Evolutionary conservation across 164 flowering plant species (phyloP), one percentile per base, ranked within the genome.

Genomic region (Tinospora cordifolia): DNA sequence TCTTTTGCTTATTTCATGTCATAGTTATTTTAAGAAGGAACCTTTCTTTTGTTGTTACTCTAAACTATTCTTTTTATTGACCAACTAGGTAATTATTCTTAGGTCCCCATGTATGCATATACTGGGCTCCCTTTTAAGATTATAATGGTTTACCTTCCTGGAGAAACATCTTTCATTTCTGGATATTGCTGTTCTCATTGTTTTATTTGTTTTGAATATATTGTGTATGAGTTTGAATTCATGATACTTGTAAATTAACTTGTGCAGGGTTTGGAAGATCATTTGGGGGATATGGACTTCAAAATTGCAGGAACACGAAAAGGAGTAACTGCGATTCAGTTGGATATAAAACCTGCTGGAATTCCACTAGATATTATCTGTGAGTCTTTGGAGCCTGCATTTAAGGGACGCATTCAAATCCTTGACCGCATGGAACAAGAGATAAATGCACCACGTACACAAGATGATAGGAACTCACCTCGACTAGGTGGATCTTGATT

Each of bases 291-390:
- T 75, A 94, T 94, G 90, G 99, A 94, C 80, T 94, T 94, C 79
- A 94, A 94, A 81, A 86, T 94, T 84, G 96, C 98, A 39, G 98
- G 99, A 71, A 94, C 98, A 49, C 81, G 92, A 30, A 87, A 87
- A 65, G 97, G 98, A 73, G 64, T 94, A 71, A 92, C 97, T 7
- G 90, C 97, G 36, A 89, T 90, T 81, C 99, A 94, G 83, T 79
- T 94, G 79, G 99, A 94, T 80, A 94, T 94, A 74, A 94, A 94
- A 77, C 99, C 99, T 73, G 96, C 97, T 71, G 99, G 99, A 72
- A 92, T 94, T 71, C 99, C 99, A 59, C 73, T 94, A 38, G 93
- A 92, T 78, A 94, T 94, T 24, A 88, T 94, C 62, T 94, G 97
- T 77, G 90, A 92, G 73, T 75, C 72, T 68, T 76, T 94, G 58